Base-by-base conservation (phyloP, 371 early-diverging fungal species). In the Blastocladiella emersonii region DNA sequence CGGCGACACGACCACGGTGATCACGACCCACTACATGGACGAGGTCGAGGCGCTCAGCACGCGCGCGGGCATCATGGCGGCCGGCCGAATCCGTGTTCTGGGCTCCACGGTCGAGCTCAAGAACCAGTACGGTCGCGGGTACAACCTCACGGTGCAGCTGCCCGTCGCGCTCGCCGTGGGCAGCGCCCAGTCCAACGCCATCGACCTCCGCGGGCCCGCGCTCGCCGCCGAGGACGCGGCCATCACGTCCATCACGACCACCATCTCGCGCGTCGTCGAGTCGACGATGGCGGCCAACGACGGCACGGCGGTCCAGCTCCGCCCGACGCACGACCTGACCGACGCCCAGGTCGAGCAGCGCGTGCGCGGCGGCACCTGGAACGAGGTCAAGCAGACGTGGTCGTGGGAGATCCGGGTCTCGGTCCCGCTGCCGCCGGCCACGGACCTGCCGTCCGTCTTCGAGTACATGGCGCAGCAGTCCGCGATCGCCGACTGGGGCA, bases 1-100 rank as follows among this genome's bases (percentile, higher is more conserved):
- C 5, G 80, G 73, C 63, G 53, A 65, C 32, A 61, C 61, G 3
- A 63, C 72, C 15, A 74, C 77, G 27, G 64, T 78, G 44, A 55
- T 80, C 63, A 77, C 74, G 10, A 75, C 74, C 17, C 76, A 77
- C 36, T 69, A 67, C 0, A 75, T 77, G 75, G 71, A 71, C 25
- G 75, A 75, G 63, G 75, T 72, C 3, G 75, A 75, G 56, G 70
- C 74, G 6, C 65, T 81, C 25, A 73, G 75, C 41, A 68, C 69
- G 45, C 72, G 77, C 19, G 74, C 80, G 36, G 81, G 72, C 34
- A 77, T 81, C 57, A 70, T 77, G 41, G 75, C 71, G 19, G 73
- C 72, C 49, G 79, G 81, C 35, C 67, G 64, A 15, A 65, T 81
- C 34, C 71, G 71, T 30, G 76, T 76, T 6, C 60, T 81, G 6